Conservation (phyloP, 2,329 filamentous ascomycete genomes). For the Cryphonectria carpinicola region DNA sequence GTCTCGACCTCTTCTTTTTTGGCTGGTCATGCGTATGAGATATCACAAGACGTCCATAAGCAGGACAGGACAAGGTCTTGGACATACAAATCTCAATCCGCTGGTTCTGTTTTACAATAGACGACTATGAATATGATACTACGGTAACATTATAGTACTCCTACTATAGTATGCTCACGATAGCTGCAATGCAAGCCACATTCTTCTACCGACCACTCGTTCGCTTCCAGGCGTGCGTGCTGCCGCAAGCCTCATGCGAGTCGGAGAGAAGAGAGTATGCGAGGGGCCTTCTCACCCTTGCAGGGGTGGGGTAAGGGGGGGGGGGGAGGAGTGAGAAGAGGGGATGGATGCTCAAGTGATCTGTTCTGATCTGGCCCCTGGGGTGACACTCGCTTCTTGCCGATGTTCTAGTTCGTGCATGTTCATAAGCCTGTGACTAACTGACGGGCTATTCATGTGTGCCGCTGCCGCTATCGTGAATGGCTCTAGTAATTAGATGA, state of each 20-base stretch:
- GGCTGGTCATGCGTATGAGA: not conserved
- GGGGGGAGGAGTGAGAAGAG: not conserved
- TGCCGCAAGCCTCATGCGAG: not conserved
- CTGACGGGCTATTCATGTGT: not conserved
- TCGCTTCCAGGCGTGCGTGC: not conserved
- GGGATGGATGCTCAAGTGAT: not conserved
- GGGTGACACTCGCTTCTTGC: not conserved
- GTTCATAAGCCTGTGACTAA: not conserved
- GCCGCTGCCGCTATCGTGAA: not conserved
- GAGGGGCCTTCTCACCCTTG: conserved; percentile 11
- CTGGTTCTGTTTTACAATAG: no score
- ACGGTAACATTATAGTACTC: not conserved
- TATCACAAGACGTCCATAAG: not conserved
- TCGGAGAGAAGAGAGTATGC: not conserved
- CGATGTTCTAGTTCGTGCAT: not conserved
- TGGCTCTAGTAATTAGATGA: not conserved
- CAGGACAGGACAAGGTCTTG: not conserved
- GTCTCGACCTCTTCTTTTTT: not conserved
- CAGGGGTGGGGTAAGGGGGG: not conserved
- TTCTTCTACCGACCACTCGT: not conserved
- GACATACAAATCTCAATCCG: not conserved
- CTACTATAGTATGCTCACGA: not conserved
- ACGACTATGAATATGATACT: no score
- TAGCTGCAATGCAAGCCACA: not conserved
- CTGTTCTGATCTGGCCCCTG: not conserved